Percentiles rank a stretch among this genome's conserved stretches.
phyloP scores from a whole-genome alignment of 2,329 filamentous ascomycete species.

The Coniochaeta pulveracea region DNA sequence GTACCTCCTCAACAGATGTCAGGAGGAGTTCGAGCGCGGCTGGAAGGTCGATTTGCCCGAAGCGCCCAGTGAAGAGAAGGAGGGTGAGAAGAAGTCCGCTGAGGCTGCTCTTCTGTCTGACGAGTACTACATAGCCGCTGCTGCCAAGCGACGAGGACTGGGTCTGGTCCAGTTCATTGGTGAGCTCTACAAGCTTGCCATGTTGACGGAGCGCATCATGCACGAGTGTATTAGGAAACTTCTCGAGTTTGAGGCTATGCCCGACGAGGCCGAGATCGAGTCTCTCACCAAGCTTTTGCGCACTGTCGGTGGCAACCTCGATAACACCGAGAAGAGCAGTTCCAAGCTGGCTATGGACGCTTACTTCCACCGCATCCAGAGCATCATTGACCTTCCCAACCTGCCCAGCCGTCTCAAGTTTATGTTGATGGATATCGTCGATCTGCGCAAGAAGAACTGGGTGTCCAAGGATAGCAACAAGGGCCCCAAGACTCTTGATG shows the following conservation, averaged over 20 bases:
- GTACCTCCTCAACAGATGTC: conserved; percentile 95
- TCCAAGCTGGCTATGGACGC: conserved; percentile 78
- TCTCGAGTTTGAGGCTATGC: conserved; percentile 85
- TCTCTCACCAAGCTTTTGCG: conserved; percentile 85
- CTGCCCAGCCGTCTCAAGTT: conserved; percentile 83
- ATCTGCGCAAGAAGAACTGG: conserved; percentile 72
- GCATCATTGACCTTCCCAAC: conserved; percentile 68
- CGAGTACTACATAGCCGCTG: conserved; percentile 89
- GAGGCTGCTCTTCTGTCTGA: conserved; percentile 84
- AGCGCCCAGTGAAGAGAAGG: conserved; percentile 47
- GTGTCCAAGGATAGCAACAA: conserved; percentile 81
- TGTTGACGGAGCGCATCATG: conserved; percentile 99
- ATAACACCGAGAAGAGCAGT: conserved; percentile 73
- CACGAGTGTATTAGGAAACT: conserved; percentile 97
- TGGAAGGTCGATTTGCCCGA: conserved; percentile 85
- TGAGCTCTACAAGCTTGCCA: conserved; percentile 95
- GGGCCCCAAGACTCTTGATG: conserved; percentile 90
- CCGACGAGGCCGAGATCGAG: conserved; percentile 94
- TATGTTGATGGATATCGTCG: conserved; percentile 92
- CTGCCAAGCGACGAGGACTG: conserved; percentile 91
- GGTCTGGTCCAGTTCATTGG: conserved; percentile 99
- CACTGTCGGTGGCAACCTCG: conserved; percentile 83
- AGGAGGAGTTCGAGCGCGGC: conserved; percentile 96
- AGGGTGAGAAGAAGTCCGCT: conserved; percentile 45
- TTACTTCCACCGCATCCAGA: conserved; percentile 84